phyloP scores from a whole-genome alignment of 225 moss, liverwort and hornwort genomes.

The Ulota crispa region DNA sequence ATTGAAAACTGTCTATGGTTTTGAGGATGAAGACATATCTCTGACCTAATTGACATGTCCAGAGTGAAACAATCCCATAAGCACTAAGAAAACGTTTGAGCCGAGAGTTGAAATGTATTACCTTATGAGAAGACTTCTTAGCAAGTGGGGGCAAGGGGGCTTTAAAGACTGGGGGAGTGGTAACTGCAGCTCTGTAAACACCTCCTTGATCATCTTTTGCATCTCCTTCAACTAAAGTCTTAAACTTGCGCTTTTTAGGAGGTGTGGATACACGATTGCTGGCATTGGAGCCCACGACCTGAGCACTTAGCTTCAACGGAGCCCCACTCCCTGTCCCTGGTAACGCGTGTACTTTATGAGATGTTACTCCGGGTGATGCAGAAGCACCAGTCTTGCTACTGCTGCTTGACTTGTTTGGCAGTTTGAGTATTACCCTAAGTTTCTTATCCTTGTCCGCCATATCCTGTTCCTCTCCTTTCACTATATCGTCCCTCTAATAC shows the following conservation, averaged over 20 bases:
- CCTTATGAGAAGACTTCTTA: slow-evolving; percentile 81
- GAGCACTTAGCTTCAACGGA: slow-evolving; percentile 28
- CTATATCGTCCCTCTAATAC: slow-evolving; percentile 27
- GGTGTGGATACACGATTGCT: slow-evolving; percentile 64
- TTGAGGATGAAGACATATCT: not conserved
- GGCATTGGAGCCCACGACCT: slow-evolving; percentile 27
- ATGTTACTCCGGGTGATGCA: slow-evolving; percentile 43
- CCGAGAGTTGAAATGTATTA: slow-evolving; percentile 21
- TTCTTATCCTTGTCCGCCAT: slow-evolving; percentile 99
- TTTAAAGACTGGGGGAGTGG: slow-evolving; percentile 53
- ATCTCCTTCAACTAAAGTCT: slow-evolving; percentile 79
- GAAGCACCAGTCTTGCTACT: slow-evolving; percentile 43
- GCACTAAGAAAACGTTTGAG: not conserved
- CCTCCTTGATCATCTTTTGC: slow-evolving; percentile 52
- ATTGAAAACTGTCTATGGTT: not conserved
- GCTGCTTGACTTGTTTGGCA: slow-evolving; percentile 67
- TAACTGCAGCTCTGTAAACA: slow-evolving; percentile 33
- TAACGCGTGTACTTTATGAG: slow-evolving; percentile 52
- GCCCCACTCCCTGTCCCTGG: slow-evolving; percentile 35
- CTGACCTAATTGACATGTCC: not conserved
- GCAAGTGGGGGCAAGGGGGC: slow-evolving; percentile 60
- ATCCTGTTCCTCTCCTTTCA: slow-evolving; percentile 64
- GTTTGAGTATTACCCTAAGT: slow-evolving; percentile 98
- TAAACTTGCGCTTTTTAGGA: slow-evolving; percentile 98
- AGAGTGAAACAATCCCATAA: not conserved